These are phyloP conservation scores for Macrocystidia cucumis DNA, from an alignment of 1,284 basidiomycete species.

Conservation along the genomic window DNA sequence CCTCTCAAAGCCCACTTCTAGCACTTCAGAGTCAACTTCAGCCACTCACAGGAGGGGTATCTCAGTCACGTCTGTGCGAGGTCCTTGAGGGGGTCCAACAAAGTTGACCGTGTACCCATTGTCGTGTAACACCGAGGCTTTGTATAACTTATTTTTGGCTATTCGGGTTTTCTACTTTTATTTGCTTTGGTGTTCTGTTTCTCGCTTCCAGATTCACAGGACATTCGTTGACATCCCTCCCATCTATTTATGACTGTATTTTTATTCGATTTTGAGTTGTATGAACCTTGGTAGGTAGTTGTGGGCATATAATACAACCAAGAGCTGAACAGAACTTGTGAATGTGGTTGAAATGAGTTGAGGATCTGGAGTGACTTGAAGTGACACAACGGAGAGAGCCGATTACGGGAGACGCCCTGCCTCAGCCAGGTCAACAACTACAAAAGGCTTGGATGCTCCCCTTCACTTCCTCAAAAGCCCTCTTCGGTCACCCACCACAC, in stretches of 20 bases:
- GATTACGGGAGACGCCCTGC: slow-evolving; percentile 9
- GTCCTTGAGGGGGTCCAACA: slow-evolving; percentile 26
- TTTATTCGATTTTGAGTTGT: slow-evolving; percentile 17
- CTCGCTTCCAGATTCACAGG: too few species aligned
- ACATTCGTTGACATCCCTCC: not conserved
- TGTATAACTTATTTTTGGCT: slow-evolving; percentile 14
- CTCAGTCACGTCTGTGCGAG: slow-evolving; percentile 51
- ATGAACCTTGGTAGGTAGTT: too few species aligned
- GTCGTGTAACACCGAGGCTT: too few species aligned
- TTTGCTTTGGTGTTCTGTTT: slow-evolving; percentile 10
- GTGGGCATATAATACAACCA: too few species aligned
- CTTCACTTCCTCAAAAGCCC: slow-evolving; percentile 8
- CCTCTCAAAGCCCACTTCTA: slow-evolving; percentile 46
- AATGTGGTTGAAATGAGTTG: too few species aligned
- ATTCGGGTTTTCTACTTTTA: slow-evolving; percentile 8
- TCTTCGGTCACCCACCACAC: slow-evolving; percentile 9
- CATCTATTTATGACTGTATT: slow-evolving; percentile 10
- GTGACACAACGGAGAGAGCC: slow-evolving; percentile 13
- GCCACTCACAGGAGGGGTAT: slow-evolving; percentile 51
- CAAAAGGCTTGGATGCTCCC: slow-evolving; percentile 13
- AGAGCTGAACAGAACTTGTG: too few species aligned
- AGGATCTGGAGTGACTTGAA: not conserved
- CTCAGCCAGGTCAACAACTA: slow-evolving; percentile 8
- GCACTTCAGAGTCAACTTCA: slow-evolving; percentile 31
- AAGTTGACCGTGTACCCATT: too few species aligned